Percentiles rank a stretch among this genome's conserved stretches.
phyloP scores from a whole-genome alignment of 1,284 basidiomycete species.

The Lignosus rhinocerotis region DNA sequence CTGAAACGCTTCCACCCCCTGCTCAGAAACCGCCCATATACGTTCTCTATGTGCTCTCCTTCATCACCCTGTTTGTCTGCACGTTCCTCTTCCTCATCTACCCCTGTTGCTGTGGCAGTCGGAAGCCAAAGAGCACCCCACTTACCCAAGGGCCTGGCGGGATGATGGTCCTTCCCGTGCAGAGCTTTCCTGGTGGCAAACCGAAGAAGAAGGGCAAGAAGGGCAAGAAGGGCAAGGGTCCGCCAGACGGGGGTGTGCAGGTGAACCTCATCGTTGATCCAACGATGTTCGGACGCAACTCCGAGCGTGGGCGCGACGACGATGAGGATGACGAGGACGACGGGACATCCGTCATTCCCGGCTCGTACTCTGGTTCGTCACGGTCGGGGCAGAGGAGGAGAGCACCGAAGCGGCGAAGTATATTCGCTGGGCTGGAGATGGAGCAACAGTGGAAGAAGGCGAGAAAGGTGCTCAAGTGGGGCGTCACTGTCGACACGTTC shows the following conservation, averaged over 20 bases:
- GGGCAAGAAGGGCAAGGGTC: conserved; percentile 33
- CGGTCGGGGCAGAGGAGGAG: conserved; percentile 25
- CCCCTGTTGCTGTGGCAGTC: conserved; percentile 51
- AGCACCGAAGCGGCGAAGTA: conserved; percentile 43
- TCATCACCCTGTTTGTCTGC: conserved; percentile 50
- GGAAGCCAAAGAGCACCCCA: conserved; percentile 28
- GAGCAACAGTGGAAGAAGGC: conserved; percentile 64
- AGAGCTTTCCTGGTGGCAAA: conserved; percentile 42
- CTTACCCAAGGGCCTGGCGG: conserved; percentile 40
- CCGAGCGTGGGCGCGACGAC: conserved; percentile 36
- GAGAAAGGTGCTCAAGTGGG: conserved; percentile 52
- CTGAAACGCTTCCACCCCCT: conserved; percentile 53
- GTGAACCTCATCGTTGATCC: conserved; percentile 75
- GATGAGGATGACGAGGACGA: conserved; percentile 34
- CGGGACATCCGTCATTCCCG: conserved; percentile 27
- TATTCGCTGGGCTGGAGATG: conserved; percentile 62
- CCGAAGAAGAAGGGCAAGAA: conserved; percentile 41
- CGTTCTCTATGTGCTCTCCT: conserved; percentile 57
- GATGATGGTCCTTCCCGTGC: conserved; percentile 68
- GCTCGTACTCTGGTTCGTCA: conserved; percentile 29
- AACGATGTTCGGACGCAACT: conserved; percentile 46
- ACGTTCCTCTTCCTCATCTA: conserved; percentile 59
- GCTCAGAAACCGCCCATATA: conserved; percentile 54
- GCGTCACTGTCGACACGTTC: conserved; percentile 49
- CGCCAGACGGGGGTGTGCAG: conserved; percentile 50